phyloP scores from a whole-genome alignment of 1,139 yeast species.

The Candida tropicalis region DNA sequence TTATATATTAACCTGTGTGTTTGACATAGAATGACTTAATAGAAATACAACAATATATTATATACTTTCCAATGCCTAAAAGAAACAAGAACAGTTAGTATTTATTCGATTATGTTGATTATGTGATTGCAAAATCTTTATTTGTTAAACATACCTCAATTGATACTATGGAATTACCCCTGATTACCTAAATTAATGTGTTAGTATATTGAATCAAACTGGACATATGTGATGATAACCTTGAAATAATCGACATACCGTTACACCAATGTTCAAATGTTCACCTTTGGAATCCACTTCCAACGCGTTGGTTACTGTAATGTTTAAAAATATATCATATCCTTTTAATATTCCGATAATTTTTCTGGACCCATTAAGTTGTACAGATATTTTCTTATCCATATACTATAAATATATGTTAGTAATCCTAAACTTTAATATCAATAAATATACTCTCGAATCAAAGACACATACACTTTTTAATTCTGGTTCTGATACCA shows the following conservation, averaged over 20 bases:
- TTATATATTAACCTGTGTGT: background rate
- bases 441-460: background rate
- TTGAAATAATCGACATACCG: slow-evolving; percentile 31
- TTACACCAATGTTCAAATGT: slow-evolving; percentile 56
- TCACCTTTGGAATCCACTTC: slow-evolving; percentile 59
- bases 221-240: background rate
- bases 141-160: slow-evolving; percentile 47
- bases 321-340: slow-evolving; percentile 72
- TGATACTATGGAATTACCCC: slow-evolving; percentile 66
- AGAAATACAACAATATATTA: slow-evolving; percentile 13
- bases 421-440: slow-evolving; percentile 17
- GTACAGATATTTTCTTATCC: slow-evolving; percentile 72
- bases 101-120: no score
- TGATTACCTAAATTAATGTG: slow-evolving; percentile 34
- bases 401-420: slow-evolving; percentile 56
- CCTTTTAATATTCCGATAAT: slow-evolving; percentile 77
- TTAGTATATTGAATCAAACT: background rate
- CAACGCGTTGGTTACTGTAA: slow-evolving; percentile 73
- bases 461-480: slow-evolving; percentile 36
- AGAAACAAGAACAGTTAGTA: slow-evolving; percentile 22
- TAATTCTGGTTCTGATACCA: slow-evolving; percentile 70
- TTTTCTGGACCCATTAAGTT: slow-evolving; percentile 73
- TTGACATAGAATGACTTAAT: slow-evolving; percentile 4
- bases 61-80: slow-evolving; percentile 33
- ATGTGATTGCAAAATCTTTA: no score